Evolutionary conservation across 2,329 filamentous ascomycete genomes (phyloP).

Genomic region (Madurella fahalii): DNA sequence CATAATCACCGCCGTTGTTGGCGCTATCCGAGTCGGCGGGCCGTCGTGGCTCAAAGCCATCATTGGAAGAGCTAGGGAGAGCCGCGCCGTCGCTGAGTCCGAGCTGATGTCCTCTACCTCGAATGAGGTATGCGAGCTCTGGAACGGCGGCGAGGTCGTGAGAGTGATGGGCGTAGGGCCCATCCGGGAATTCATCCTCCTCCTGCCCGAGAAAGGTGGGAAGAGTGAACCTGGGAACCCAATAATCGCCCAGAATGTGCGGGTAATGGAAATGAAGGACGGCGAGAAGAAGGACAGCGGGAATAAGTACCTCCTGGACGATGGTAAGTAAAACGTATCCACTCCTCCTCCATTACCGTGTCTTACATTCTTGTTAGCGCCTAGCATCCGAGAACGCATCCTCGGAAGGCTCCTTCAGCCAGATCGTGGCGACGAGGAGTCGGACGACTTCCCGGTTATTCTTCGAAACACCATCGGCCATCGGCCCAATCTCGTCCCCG

Average conservation of each 20-base stretch:
- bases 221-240: too few relatives aligned
- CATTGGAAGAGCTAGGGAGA: conserved; percentile 43
- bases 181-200: conserved; percentile 8
- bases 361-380: too few relatives aligned
- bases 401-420: too few relatives aligned
- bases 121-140: conserved; percentile 42
- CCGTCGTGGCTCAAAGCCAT: conserved; percentile 40
- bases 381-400: too few relatives aligned
- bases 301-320: too few relatives aligned
- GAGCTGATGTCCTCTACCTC: conserved; percentile 46
- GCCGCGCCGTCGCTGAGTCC: conserved; percentile 35
- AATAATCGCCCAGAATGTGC: background rate
- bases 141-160: conserved; percentile 38
- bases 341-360: too few relatives aligned
- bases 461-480: conserved; percentile 6
- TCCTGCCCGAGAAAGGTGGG: background rate
- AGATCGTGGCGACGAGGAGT: too few relatives aligned
- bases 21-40: conserved; percentile 43
- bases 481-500: background rate
- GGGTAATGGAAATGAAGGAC: too few relatives aligned
- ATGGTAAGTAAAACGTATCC: too few relatives aligned
- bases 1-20: conserved; percentile 41
- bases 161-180: conserved; percentile 12
- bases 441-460: background rate
- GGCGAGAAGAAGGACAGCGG: too few relatives aligned